Base-by-base conservation (phyloP, 1,284 basidiomycete genomes). In the Microbotryomycetes sp. region DNA sequence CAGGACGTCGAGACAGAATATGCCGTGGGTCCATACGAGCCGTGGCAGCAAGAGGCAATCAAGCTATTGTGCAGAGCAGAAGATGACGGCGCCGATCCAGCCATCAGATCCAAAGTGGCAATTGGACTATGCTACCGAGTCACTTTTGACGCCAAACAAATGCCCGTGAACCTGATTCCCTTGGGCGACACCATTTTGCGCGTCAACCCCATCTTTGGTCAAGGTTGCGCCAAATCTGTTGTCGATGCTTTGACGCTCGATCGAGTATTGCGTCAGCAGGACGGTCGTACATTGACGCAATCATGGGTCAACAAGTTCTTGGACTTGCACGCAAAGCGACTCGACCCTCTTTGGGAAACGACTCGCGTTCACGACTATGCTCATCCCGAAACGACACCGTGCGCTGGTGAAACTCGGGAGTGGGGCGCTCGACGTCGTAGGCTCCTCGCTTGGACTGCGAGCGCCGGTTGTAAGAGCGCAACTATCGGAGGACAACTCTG, bases 171-270 rank as follows among this genome's bases (percentile, higher is more conserved):
- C 26, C 21, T 59, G 18, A 49, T 59, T 28, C 57, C 57, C 4
- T 27, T 59, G 3, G 57, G 57, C 5, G 57, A 59, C 24, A 59
- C 28, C 51, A 46, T 59, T 28, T 41, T 59, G 5, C 49, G 57
- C 16, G 57, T 59, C 31, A 59, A 59, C 27, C 57, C 57, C 45
- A 59, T 59, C 30, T 59, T 59, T 45, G 57, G 57, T 45, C 57
- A 59, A 31, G 57, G 57, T 18, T 59, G 57, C 26, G 52, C 49
- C 5, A 59, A 59, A 28, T 59, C 57, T 13, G 50, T 59, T 29
- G 53, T 53, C 23, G 57, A 59, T n/a, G 53, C 46, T 21, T 41
- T 59, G 6, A 59, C 57, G 9, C 50, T 59, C 9, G 57, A 59
- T 35, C 49, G 53, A 11, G 35, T 46, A 4, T 50, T 59, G 11